Evolutionary conservation across 2,329 filamentous ascomycete species (phyloP).

Genomic region (Rutstroemia sydowiana): DNA sequence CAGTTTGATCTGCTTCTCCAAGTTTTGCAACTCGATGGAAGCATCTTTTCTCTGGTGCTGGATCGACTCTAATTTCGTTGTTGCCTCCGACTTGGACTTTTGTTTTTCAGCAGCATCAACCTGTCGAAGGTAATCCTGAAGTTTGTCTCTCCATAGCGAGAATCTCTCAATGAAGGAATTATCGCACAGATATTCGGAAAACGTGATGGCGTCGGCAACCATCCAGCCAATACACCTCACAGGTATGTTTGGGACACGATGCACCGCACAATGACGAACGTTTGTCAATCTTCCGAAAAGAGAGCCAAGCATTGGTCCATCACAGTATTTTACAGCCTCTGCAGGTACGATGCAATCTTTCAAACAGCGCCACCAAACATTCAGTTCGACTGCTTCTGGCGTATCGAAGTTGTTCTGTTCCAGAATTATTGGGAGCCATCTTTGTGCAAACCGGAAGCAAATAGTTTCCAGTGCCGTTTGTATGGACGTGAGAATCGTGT

Average conservation of each 20-base stretch:
- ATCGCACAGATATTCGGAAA: constrained; percentile 8
- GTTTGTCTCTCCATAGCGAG: background rate
- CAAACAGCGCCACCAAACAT: constrained; percentile 11
- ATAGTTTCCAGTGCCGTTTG: constrained; percentile 15
- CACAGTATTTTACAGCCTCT: constrained; percentile 6
- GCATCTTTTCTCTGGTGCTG: too few species aligned
- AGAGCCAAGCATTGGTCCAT: background rate
- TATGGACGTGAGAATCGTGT: constrained; percentile 11
- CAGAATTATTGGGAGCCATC: constrained; percentile 14
- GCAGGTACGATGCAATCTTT: constrained; percentile 10
- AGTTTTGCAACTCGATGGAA: too few species aligned
- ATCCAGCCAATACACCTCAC: constrained; percentile 7
- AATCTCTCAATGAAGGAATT: background rate
- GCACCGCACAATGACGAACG: constrained; percentile 15
- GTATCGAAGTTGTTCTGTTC: constrained; percentile 11
- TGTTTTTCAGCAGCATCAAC: background rate
- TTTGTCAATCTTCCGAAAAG: constrained; percentile 6
- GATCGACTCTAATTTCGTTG: background rate
- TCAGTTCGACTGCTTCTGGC: constrained; percentile 15
- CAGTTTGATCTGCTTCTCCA: too few species aligned
- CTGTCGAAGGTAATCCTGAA: background rate
- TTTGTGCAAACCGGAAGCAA: constrained; percentile 14
- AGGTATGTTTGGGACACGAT: constrained; percentile 11
- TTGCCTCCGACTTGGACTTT: background rate
- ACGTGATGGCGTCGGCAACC: constrained; percentile 7